phyloP scores from a whole-genome alignment of 1,284 basidiomycete species.

The Cryptococcus hybrid region DNA sequence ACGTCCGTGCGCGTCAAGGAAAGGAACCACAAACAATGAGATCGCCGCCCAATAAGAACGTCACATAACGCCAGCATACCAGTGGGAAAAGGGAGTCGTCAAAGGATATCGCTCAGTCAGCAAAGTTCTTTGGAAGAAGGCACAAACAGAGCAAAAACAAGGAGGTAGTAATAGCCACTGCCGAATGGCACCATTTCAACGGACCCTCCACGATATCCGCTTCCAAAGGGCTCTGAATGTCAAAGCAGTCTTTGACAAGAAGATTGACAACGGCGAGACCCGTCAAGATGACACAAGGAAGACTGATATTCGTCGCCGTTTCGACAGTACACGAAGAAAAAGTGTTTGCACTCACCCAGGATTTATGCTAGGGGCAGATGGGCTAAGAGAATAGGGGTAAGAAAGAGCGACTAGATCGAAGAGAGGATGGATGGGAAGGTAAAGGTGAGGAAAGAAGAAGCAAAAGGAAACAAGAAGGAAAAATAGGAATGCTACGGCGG shows the following conservation, averaged over 20 bases:
- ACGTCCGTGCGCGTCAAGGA: not conserved
- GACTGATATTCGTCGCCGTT: not conserved
- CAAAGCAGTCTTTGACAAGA: not conserved
- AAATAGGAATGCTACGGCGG: not conserved
- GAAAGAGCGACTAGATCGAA: not conserved
- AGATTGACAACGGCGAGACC: not conserved
- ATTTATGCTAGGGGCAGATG: not conserved
- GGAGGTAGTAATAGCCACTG: not conserved
- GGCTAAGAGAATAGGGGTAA: not conserved
- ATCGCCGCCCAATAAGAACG: not conserved
- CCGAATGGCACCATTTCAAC: not conserved
- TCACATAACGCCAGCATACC: not conserved
- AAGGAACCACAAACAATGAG: not conserved
- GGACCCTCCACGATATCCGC: too few relatives aligned
- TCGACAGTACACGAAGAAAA: not conserved
- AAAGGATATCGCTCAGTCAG: not conserved
- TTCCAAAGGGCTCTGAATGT: not conserved
- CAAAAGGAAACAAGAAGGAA: not conserved
- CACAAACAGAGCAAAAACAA: not conserved
- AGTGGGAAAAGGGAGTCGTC: not conserved
- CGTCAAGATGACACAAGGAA: too few relatives aligned
- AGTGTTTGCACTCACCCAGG: not conserved
- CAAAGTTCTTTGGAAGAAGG: not conserved
- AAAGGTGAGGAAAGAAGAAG: too few relatives aligned
- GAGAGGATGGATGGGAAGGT: not conserved